Base-by-base conservation (phyloP, 768 basidiomycete species). In the Myochromella boudieri region DNA sequence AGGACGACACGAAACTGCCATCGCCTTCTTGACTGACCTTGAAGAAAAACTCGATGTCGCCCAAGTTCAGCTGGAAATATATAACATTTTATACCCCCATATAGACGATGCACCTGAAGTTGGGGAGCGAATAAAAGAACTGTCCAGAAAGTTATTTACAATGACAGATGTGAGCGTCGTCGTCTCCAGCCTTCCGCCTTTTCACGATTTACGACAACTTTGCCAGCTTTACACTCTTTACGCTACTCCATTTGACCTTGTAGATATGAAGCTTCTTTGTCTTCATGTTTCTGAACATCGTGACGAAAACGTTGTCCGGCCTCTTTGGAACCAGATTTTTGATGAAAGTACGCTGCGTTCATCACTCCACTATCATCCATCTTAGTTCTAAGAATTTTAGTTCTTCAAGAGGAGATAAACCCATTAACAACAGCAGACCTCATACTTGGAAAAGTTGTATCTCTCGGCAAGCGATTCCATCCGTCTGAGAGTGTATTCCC, bases 21-120 rank as follows among this genome's bases (percentile, higher is more conserved):
- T 97, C 40, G 86, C 91, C 40, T 97, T 98, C 73, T 77, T 95
- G n/a, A 91, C 87, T 0, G 87, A 91, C 55, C 74, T 97, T 15
- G 95, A 97, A 70, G 97, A 99, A 66, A 93, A 94, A 62, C 78
- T 97, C 10, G 97, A 99, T 34, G 97, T 99, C 20, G 91, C 94
- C 5, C 89, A 95, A 67, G 92, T 98, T 7, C 97, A 99, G 61
- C 70, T 95, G n/a, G 95, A 97, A 65, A 78, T 97, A 37, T 89
- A 83, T 58, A 79, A 88, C 53, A 69, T 73, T 9, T 73, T 92
- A 12, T 61, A 72, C 6, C 81, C 84, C 14, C 84, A 82, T 51
- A 67, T 80, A 22, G 70, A 76, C 49, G 80, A 86, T 49, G 77
- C 78, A 10, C 78, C 74, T 2, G 82, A 80, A 53, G 78, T 82